Evolutionary conservation across 2,329 filamentous ascomycete species (phyloP), one percentile per base, ranked within the genome.

Genomic region (Scleromitrula shiraiana): DNA sequence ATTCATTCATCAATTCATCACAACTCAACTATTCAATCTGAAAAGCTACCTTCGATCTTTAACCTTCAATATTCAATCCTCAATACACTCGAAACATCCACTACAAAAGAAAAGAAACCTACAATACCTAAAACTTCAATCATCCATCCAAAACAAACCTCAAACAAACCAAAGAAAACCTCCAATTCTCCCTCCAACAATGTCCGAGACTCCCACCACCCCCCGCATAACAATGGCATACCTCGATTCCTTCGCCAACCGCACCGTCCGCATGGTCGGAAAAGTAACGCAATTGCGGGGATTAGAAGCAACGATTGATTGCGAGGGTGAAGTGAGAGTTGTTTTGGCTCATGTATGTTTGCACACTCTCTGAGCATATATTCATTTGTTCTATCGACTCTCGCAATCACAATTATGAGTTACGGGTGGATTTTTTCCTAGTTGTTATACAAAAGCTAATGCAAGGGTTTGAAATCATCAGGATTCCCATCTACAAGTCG

Each of bases 141-240:
- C 9, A 5, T 19, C 15, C 9, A 15, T n/a, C 20, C 41, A 32
- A 24, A 14, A 8, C 24, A 14, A 2, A 6, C 6, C 19, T 12
- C 3, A 37, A 29, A 6, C 7, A 29, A 42, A 24, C 22, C 22
- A 17, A n/a, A n/a, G n/a, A 23, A 10, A 40, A 46, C n/a, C 32
- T 7, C 32, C 32, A 35, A 35, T 6, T 17, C 32, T 35, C 32
- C 7, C 15, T 17, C 32, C 15, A 39, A 44, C 15, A 27, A 44
- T 50, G 47, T 5, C 41, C n/a, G 47, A 50, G 46, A 39, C 47
- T 4, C 41, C 72, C 51, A 74, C 75, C 22, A 79, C 88, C 41
- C 91, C 93, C 24, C 89, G 93, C 66, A 80, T 96, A 65, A 88
- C 86, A 40, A 85, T 85, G 45, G 70, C 76, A 33, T 85, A 91